Base-by-base conservation (phyloP, 2,329 filamentous ascomycete genomes). In the Tympanopsis confertula region DNA sequence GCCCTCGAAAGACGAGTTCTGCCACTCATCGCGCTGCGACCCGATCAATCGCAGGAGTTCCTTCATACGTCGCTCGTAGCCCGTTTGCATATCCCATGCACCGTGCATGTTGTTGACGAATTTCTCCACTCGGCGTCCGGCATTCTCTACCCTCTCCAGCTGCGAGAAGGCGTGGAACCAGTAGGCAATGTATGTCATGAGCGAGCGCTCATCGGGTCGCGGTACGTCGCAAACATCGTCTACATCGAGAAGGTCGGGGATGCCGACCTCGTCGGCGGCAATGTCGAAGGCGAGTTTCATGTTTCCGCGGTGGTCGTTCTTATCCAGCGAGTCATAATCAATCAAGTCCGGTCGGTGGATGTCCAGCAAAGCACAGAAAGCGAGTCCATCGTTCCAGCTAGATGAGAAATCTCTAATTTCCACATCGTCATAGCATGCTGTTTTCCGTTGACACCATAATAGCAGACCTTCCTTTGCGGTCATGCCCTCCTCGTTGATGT, bases 161-260 rank as follows among this genome's bases (percentile, higher is more conserved):
- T 96, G 89, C 20, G 89, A 96, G 58, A 98, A 98, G 49, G 91
- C 91, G 56, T 98, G 91, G 71, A 98, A 98, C 91, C 91, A 98
- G 67, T 98, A 98, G 45, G 91, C 91, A 50, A 98, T 98, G 59
- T 98, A 98, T 1, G 91, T 98, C 91, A 98, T 98, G 55, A 98
- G 71, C 57, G 85, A 93, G 50, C 86, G 81, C 61, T 98, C 91
- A 56, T 98, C 91, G 18, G 91, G 91, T 63, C 91, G 93, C 18
- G 87, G 74, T 19, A 98, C 89, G 56, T 98, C 91, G 57, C 86
- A 94, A 15, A 98, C 91, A 65, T 98, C 91, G 61, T 98, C 91
- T 13, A 96, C 91, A 57, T 98, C 91, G 41, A 98, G 73, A 55
- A 98, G 69, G 51, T 89, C 86, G 13, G 91, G 91, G 42, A 98